Conservation (phyloP, 257 asterid species). For the Cordia subcordata region DNA sequence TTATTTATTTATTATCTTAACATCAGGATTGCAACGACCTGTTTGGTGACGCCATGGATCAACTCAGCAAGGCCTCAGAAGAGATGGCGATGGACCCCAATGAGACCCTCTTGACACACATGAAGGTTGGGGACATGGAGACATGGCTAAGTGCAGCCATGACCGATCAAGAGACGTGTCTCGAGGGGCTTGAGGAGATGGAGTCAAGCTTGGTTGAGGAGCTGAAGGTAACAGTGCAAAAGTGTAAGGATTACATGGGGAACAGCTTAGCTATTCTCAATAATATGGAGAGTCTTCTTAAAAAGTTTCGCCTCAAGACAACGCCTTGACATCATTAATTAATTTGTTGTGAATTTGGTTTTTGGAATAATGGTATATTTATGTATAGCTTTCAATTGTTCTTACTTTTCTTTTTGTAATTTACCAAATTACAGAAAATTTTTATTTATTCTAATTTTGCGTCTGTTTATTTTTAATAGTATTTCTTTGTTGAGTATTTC, state of each 20-base stretch:
- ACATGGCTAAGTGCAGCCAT: slow-evolving; percentile 91
- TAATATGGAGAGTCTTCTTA: slow-evolving; percentile 41
- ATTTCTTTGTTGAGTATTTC: too few species aligned
- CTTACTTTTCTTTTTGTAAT: too few species aligned
- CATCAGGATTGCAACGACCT: slow-evolving; percentile 62
- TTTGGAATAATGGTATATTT: too few species aligned
- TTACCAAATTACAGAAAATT: too few species aligned
- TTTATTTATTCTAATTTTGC: too few species aligned
- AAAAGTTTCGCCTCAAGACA: slow-evolving; percentile 46
- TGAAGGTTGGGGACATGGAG: slow-evolving; percentile 56
- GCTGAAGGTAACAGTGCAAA: slow-evolving; percentile 58
- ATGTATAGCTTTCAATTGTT: too few species aligned
- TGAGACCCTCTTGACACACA: slow-evolving; percentile 49
- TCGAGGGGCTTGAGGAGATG: slow-evolving; percentile 71
- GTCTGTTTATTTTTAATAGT: too few species aligned
- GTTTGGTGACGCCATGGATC: slow-evolving; percentile 63
- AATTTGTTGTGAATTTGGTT: neutral
- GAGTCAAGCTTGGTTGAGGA: slow-evolving; percentile 52
- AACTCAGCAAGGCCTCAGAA: slow-evolving; percentile 51
- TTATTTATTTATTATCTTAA: too few species aligned
- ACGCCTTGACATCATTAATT: slow-evolving; percentile 32
- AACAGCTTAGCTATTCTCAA: slow-evolving; percentile 83
- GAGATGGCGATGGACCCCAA: slow-evolving; percentile 29
- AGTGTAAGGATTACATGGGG: slow-evolving; percentile 66
- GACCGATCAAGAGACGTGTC: slow-evolving; percentile 80